phyloP scores from a whole-genome alignment of 345 rosid species.

The Salix caprea region DNA sequence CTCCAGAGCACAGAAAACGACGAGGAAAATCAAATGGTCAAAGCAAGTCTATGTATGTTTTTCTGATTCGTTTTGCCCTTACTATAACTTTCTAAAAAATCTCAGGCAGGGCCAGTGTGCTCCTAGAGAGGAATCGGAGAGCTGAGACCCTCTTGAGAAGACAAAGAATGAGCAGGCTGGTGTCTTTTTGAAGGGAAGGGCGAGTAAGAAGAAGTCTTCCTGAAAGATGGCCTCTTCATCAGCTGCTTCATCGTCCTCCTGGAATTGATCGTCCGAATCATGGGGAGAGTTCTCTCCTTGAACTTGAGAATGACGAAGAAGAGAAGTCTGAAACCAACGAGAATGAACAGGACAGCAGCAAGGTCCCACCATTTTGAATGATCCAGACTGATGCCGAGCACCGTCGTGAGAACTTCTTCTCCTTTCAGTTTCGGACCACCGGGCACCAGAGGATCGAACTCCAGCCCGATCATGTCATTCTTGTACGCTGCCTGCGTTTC shows the following conservation, averaged over 20 bases:
- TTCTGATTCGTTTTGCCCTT: neutral
- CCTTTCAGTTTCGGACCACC: constrained; percentile 63
- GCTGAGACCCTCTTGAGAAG: constrained; percentile 48
- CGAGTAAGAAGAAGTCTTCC: constrained; percentile 30
- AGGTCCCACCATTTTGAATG: constrained; percentile 93
- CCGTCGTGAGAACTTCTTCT: constrained; percentile 40
- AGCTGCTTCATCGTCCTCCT: constrained; percentile 56
- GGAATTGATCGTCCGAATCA: constrained; percentile 43
- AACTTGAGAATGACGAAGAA: constrained; percentile 70
- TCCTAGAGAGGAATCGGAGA: constrained; percentile 40
- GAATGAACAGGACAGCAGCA: constrained; percentile 43
- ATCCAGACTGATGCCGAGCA: constrained; percentile 44
- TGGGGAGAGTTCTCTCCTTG: constrained; percentile 62
- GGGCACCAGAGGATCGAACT: constrained; percentile 65
- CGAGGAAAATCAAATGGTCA: too few relatives aligned
- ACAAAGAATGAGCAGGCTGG: constrained; percentile 58
- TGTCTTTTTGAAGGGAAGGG: constrained; percentile 51
- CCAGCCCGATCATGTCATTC: constrained; percentile 71
- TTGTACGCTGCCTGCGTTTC: constrained; percentile 66
- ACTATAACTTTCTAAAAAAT: neutral
- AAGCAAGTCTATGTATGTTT: neutral
- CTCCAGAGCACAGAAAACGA: too few relatives aligned
- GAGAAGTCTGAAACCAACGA: constrained; percentile 55
- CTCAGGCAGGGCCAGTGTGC: neutral
- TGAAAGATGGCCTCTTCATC: constrained; percentile 71